Evolutionary conservation across 2,329 filamentous ascomycete genomes (phyloP).

Genomic region (Xylariaceae sp.): DNA sequence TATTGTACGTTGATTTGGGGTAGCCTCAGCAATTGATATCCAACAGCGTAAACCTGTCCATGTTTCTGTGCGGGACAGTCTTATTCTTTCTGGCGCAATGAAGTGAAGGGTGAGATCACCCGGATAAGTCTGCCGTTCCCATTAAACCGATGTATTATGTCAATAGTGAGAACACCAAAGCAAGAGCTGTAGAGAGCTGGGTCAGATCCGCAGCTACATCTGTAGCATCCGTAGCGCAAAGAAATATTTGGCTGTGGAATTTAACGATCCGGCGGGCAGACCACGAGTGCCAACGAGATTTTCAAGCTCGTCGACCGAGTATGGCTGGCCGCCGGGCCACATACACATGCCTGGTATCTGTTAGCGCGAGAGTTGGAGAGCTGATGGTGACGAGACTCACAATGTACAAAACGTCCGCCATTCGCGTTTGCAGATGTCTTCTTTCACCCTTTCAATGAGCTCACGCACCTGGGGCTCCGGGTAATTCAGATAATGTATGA

Average conservation of each 20-base stretch:
- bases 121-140: conserved; percentile 1
- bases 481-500: conserved; percentile 57
- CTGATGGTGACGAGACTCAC: conserved; percentile 49
- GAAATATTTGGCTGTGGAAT: conserved; percentile 16
- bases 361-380: conserved; percentile 18
- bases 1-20: conserved; percentile 2
- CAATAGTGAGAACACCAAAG: conserved; percentile 6
- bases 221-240: conserved; percentile 14
- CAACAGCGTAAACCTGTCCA: neutral
- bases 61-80: neutral
- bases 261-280: conserved; percentile 20
- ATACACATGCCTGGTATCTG: conserved; percentile 27
- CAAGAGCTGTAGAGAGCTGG: conserved; percentile 1
- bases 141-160: conserved; percentile 1
- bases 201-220: conserved; percentile 12
- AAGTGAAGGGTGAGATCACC: neutral
- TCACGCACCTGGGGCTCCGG: conserved; percentile 62
- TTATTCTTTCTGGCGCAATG: neutral
- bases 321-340: conserved; percentile 28
- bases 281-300: conserved; percentile 15
- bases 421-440: conserved; percentile 64
- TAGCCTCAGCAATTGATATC: conserved; percentile 3
- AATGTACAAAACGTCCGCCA: conserved; percentile 71
- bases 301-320: conserved; percentile 28
- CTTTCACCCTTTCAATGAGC: conserved; percentile 59